These are phyloP conservation scores for Obba rivulosa DNA, from an alignment of 768 basidiomycete genomes.

Conservation along the genomic window DNA sequence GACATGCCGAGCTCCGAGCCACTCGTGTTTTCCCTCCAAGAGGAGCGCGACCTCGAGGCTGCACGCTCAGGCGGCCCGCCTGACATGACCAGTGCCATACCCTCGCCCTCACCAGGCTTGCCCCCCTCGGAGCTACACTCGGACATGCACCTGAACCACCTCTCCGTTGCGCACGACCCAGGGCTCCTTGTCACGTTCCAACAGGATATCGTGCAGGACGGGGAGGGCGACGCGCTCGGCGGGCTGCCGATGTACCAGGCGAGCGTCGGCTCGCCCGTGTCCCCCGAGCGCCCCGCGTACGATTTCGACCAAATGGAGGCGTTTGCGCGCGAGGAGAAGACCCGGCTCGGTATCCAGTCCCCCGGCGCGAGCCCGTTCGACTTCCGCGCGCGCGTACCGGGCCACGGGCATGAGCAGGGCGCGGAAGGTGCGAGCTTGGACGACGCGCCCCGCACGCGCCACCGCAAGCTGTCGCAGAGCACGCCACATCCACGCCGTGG, in stretches of 20 bases:
- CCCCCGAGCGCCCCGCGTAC: slow-evolving; percentile 42
- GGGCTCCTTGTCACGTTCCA: slow-evolving; percentile 34
- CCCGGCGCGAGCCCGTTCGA: slow-evolving; percentile 22
- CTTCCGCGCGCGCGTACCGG: background rate
- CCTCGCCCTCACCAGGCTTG: slow-evolving; percentile 26
- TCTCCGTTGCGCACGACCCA: slow-evolving; percentile 39
- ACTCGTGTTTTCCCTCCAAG: slow-evolving; percentile 38
- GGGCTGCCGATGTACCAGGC: slow-evolving; percentile 69
- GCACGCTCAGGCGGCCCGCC: slow-evolving; percentile 22
- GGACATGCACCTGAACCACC: slow-evolving; percentile 33
- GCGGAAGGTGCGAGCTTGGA: slow-evolving; percentile 10
- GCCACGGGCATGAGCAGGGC: slow-evolving; percentile 5
- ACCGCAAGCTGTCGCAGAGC: slow-evolving; percentile 85
- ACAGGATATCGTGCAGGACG: slow-evolving; percentile 1
- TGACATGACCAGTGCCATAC: slow-evolving; percentile 4
- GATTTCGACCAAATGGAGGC: slow-evolving; percentile 75
- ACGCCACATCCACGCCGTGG: slow-evolving; percentile 66
- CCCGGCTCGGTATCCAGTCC: slow-evolving; percentile 52
- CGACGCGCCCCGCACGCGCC: slow-evolving; percentile 41
- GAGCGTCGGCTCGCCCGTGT: slow-evolving; percentile 24
- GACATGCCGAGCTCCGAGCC: slow-evolving; percentile 13
- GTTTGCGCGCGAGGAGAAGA: slow-evolving; percentile 68
- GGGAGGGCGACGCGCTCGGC: slow-evolving; percentile 29
- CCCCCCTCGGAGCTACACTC: background rate
- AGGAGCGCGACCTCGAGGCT: slow-evolving; percentile 42